Percentiles rank a stretch among this genome's conserved stretches.
phyloP scores from a whole-genome alignment of 2,329 filamentous ascomycete genomes.

The Penicillium sp. region DNA sequence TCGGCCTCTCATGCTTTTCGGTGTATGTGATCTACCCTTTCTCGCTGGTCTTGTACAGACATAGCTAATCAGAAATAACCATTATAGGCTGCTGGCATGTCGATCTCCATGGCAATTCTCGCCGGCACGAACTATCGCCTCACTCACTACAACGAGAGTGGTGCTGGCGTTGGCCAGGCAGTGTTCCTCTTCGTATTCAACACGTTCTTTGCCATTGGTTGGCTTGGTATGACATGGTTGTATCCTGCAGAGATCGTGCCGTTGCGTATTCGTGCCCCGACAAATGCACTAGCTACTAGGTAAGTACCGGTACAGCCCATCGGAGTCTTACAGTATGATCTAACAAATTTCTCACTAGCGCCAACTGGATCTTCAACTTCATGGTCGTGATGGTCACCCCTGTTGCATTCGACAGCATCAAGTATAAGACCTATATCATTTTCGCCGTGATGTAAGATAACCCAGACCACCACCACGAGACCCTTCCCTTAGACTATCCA shows the following conservation, averaged over 20 bases:
- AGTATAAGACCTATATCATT: conserved; percentile 55
- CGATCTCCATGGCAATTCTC: conserved; percentile 66
- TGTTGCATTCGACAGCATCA: conserved; percentile 61
- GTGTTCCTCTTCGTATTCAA: conserved; percentile 68
- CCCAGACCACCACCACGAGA: not conserved
- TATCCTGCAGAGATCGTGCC: conserved; percentile 64
- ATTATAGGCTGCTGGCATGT: conserved; percentile 58
- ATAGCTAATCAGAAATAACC: too few species aligned
- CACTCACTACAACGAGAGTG: conserved; percentile 40
- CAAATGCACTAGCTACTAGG: conserved; percentile 66
- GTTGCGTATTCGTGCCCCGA: conserved; percentile 63
- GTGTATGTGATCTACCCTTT: conserved; percentile 42
- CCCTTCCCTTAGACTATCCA: not conserved
- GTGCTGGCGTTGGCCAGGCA: conserved; percentile 52
- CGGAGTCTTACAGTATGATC: not conserved
- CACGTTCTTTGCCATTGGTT: conserved; percentile 66
- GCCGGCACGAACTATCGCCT: conserved; percentile 42
- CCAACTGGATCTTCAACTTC: conserved; percentile 66
- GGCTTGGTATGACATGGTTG: conserved; percentile 67
- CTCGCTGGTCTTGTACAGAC: not conserved
- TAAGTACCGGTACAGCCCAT: conserved; percentile 22
- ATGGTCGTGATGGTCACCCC: conserved; percentile 70
- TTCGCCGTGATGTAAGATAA: conserved; percentile 56
- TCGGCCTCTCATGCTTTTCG: conserved; percentile 74
- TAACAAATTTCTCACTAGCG: conserved; percentile 18